These are phyloP conservation scores for Exutisphaerella laricina DNA, from an alignment of 2,329 filamentous ascomycete genomes.

Conservation along the genomic window DNA sequence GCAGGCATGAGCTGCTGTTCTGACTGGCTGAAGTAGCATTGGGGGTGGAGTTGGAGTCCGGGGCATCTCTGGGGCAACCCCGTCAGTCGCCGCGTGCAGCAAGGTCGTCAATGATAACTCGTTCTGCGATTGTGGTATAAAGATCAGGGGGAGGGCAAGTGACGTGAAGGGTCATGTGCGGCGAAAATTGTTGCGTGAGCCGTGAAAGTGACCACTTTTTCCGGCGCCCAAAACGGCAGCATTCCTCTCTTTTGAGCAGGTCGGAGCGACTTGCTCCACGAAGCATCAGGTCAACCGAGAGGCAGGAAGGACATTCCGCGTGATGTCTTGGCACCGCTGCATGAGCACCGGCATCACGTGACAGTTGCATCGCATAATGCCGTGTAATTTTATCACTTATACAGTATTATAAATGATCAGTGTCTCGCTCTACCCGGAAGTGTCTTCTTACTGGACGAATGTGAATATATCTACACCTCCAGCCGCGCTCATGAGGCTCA, in stretches of 20 bases:
- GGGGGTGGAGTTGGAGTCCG: not conserved
- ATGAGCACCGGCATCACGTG: not conserved
- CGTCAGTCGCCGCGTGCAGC: not conserved
- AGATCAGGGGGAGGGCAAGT: not conserved
- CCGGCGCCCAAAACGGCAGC: no score
- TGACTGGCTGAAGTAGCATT: not conserved
- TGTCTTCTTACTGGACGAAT: no score
- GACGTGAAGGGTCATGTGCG: not conserved
- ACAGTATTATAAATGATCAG: no score
- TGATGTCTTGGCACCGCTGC: not conserved
- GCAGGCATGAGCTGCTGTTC: not conserved
- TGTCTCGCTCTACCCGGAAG: no score
- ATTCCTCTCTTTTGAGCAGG: not conserved
- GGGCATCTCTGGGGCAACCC: not conserved
- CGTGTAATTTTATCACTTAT: not conserved
- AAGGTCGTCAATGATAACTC: no score
- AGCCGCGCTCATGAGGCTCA: no score
- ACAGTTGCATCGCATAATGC: no score
- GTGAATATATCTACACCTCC: no score
- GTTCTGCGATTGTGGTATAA: no score
- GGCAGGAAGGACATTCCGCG: not conserved
- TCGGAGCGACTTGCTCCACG: not conserved
- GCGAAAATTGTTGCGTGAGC: not conserved
- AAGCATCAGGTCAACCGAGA: not conserved
- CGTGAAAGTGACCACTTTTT: no score